phyloP scores from a whole-genome alignment of 2,329 filamentous ascomycete species.

The Alternaria sp. region DNA sequence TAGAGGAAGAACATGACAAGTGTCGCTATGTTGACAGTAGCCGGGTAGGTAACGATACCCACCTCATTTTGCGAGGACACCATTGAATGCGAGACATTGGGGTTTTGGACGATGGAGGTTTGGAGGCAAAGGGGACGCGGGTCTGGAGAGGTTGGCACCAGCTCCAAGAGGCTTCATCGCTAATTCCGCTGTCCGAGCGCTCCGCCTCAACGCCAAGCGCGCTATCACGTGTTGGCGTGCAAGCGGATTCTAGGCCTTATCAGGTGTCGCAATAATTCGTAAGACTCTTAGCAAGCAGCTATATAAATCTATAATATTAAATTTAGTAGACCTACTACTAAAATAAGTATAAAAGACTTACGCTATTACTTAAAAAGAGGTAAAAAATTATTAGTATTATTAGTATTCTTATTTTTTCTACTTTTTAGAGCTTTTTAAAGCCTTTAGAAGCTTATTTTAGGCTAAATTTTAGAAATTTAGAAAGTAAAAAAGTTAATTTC shows the following conservation, averaged over 20 bases:
- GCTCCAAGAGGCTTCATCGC: constrained; percentile 4
- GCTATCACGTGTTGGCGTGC: constrained; percentile 8
- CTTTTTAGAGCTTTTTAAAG: no score
- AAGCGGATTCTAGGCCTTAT: not conserved
- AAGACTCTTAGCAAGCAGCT: no score
- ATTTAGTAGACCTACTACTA: no score
- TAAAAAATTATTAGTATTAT: no score
- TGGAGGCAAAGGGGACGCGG: not conserved
- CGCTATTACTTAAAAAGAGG: no score
- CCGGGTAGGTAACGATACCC: constrained; percentile 26
- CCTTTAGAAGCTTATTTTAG: no score
- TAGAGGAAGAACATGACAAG: constrained; percentile 43
- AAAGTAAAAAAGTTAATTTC: no score
- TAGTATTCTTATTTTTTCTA: no score
- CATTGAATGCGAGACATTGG: constrained; percentile 33
- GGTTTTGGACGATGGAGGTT: constrained; percentile 2
- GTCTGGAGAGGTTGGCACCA: not conserved
- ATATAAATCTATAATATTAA: no score
- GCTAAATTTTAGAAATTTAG: no score
- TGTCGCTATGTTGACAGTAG: constrained; percentile 43
- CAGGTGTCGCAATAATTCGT: no score
- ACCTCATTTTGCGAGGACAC: constrained; percentile 5
- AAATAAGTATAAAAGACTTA: no score
- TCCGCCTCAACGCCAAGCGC: constrained; percentile 14
- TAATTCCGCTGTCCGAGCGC: constrained; percentile 15